phyloP scores from a whole-genome alignment of 2,329 filamentous ascomycete genomes.

The Dactylellina parvicollis region DNA sequence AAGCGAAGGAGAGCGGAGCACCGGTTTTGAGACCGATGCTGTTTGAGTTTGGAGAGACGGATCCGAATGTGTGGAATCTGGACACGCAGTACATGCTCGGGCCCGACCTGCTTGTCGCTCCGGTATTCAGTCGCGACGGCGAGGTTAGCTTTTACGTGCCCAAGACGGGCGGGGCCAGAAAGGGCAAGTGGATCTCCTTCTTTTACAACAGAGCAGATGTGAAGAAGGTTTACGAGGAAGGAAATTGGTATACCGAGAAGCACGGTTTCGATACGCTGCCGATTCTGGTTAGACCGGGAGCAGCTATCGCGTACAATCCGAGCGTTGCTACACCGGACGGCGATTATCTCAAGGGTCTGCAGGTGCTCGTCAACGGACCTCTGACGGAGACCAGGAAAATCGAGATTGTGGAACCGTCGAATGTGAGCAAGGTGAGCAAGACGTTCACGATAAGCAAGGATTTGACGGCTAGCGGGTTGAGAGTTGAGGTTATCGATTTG shows the following conservation, averaged over 20 bases:
- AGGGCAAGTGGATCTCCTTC: conserved; percentile 65
- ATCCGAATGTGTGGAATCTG: conserved; percentile 73
- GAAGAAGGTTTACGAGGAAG: conserved; percentile 55
- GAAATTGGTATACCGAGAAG: conserved; percentile 70
- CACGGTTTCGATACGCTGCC: conserved; percentile 70
- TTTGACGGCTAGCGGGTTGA: conserved; percentile 21
- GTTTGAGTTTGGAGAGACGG: conserved; percentile 74
- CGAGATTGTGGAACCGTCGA: conserved; percentile 31
- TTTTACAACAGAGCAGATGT: conserved; percentile 61
- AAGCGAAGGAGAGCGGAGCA: conserved; percentile 67
- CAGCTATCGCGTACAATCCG: conserved; percentile 59
- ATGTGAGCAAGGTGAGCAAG: conserved; percentile 37
- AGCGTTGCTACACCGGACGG: conserved; percentile 34
- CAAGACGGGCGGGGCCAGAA: conserved; percentile 51
- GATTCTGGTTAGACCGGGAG: conserved; percentile 69
- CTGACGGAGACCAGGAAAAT: conserved; percentile 25
- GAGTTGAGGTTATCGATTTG: conserved; percentile 34
- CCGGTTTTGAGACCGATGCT: conserved; percentile 74
- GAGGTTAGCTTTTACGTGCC: conserved; percentile 74
- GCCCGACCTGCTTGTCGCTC: conserved; percentile 70
- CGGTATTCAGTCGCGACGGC: conserved; percentile 72
- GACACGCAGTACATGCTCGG: conserved; percentile 81
- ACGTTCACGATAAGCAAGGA: conserved; percentile 28
- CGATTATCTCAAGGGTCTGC: conserved; percentile 35
- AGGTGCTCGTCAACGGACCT: conserved; percentile 49